These are phyloP conservation scores for Cladophialophora bantiana DNA, from an alignment of 2,329 filamentous ascomycete genomes.

Conservation along the genomic window DNA sequence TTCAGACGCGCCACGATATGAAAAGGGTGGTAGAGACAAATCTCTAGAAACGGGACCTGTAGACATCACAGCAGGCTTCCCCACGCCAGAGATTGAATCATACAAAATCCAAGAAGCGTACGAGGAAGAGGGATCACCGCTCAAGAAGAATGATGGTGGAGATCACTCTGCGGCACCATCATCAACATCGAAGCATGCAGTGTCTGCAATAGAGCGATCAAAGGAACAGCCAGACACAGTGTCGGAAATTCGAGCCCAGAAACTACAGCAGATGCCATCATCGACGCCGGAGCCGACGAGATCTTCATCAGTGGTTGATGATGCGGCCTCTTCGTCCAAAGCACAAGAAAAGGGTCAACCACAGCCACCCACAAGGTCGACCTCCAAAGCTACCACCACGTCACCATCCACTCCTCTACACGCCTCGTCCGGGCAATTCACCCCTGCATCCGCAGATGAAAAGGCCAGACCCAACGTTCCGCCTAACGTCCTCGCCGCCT, in stretches of 20 bases:
- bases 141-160: background rate
- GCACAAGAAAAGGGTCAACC: slow-evolving; percentile 1
- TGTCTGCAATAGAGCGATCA: slow-evolving; percentile 5
- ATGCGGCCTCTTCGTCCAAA: background rate
- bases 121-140: slow-evolving; percentile 4
- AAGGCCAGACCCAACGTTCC: slow-evolving; percentile 29
- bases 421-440: background rate
- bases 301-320: background rate
- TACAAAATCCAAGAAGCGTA: slow-evolving; percentile 20
- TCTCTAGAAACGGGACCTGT: slow-evolving; percentile 4
- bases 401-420: background rate
- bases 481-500: slow-evolving; percentile 64
- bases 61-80: slow-evolving; percentile 36
- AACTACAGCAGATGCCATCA: slow-evolving; percentile 7
- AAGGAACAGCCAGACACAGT: background rate
- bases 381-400: background rate
- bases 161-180: background rate
- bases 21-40: slow-evolving; percentile 10
- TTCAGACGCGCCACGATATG: slow-evolving; percentile 19
- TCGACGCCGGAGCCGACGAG: background rate
- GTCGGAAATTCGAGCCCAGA: slow-evolving; percentile 12
- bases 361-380: background rate
- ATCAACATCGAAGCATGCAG: slow-evolving; percentile 7
- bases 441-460: background rate
- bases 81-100: slow-evolving; percentile 31